phyloP scores from a whole-genome alignment of 306 rosid genomes.

The Lathyrus tuberosus region DNA sequence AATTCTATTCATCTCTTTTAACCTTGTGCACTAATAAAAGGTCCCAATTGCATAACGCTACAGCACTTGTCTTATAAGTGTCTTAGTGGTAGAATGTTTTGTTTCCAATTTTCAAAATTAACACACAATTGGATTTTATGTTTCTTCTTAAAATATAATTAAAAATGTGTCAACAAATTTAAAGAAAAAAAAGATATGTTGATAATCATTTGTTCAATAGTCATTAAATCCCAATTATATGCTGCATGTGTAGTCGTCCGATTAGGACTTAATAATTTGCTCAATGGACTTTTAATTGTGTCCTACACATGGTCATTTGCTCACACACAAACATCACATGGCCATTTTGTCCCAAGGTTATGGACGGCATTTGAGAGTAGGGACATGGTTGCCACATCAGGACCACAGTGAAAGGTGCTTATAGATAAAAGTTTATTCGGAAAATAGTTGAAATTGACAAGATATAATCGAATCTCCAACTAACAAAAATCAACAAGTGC shows the following conservation, averaged over 20 bases:
- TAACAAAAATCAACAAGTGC: conserved; percentile 42
- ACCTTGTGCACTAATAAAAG: too few relatives aligned
- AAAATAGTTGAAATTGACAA: conserved; percentile 44
- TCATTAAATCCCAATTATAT: conserved; percentile 7
- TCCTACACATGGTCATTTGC: conserved; percentile 26
- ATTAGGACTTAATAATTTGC: conserved; percentile 46
- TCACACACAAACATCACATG: conserved; percentile 1
- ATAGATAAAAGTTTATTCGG: conserved; percentile 40
- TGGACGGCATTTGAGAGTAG: conserved; percentile 31
- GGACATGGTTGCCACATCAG: conserved; percentile 41
- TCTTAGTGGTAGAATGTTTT: conserved; percentile 50
- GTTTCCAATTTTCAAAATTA: conserved; percentile 41
- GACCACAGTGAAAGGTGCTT: conserved; percentile 45
- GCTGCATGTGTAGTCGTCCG: conserved; percentile 53
- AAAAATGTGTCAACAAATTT: neutral
- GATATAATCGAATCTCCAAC: conserved; percentile 46
- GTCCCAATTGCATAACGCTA: conserved; percentile 50
- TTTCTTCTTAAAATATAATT: neutral
- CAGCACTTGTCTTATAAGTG: conserved; percentile 62
- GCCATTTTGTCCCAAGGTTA: conserved; percentile 34
- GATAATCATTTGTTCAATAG: conserved; percentile 31
- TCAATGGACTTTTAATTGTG: conserved; percentile 30
- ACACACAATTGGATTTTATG: neutral
- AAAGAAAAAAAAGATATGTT: neutral
- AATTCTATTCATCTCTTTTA: too few relatives aligned